phyloP scores from a whole-genome alignment of 2,329 filamentous ascomycete species.

The Alternaria tenuissima region DNA sequence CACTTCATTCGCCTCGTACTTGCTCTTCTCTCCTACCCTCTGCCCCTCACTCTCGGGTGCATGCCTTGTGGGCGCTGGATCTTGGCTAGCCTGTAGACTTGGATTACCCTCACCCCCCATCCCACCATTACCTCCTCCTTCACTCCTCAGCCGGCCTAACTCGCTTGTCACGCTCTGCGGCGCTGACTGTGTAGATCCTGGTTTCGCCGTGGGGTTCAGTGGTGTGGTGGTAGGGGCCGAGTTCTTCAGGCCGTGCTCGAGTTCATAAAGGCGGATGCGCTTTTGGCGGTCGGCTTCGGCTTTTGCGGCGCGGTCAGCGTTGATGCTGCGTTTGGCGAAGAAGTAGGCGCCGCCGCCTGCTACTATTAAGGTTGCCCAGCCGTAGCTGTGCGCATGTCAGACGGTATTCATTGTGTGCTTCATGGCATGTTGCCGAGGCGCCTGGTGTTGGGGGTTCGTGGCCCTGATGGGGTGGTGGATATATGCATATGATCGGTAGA shows the following conservation, averaged over 20 bases:
- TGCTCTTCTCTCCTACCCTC: constrained; percentile 78
- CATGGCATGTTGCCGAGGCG: not conserved
- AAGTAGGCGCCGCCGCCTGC: constrained; percentile 92
- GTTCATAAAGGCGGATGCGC: constrained; percentile 40
- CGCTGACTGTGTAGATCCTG: constrained; percentile 15
- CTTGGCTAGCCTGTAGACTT: constrained; percentile 74
- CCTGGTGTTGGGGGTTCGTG: not conserved
- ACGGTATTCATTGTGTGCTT: not conserved
- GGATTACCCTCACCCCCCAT: constrained; percentile 59
- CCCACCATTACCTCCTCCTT: constrained; percentile 18
- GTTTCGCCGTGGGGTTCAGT: constrained; percentile 21
- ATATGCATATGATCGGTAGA: not conserved
- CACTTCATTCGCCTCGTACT: constrained; percentile 82
- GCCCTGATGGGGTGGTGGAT: not conserved
- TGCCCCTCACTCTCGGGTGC: constrained; percentile 75
- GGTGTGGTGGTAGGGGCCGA: constrained; percentile 13
- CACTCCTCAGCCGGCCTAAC: constrained; percentile 15
- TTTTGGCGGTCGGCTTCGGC: constrained; percentile 59
- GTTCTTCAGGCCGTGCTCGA: constrained; percentile 34
- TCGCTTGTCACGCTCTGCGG: constrained; percentile 18
- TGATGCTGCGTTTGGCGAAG: constrained; percentile 94
- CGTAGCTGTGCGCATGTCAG: constrained; percentile 67
- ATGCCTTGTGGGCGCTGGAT: constrained; percentile 87
- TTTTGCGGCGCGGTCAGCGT: constrained; percentile 82
- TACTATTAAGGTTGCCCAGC: constrained; percentile 85